Conservation (phyloP, 179 eudicot genomes). For the Sideroxylon spinosum region DNA sequence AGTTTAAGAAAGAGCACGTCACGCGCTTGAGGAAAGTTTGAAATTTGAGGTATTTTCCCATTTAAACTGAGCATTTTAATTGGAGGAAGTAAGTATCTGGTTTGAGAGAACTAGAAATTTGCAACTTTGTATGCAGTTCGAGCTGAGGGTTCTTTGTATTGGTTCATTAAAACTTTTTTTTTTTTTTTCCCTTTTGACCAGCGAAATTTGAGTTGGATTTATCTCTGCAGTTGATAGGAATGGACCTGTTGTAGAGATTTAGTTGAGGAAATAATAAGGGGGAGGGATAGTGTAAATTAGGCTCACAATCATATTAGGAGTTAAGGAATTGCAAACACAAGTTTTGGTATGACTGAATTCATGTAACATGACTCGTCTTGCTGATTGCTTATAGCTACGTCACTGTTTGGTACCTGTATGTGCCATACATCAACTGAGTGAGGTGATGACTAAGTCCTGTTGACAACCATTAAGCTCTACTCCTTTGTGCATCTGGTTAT, state of each 20-base stretch:
- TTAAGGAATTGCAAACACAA: not conserved
- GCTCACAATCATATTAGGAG: not conserved
- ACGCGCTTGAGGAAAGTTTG: not conserved
- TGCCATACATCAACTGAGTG: not conserved
- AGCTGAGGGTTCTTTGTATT: conserved; percentile 1
- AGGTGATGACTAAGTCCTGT: not conserved
- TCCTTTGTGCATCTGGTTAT: not conserved
- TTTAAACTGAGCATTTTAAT: not conserved
- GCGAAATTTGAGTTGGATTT: not conserved
- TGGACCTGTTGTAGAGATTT: not conserved
- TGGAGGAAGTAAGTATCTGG: conserved; percentile 1
- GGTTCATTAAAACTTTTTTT: not conserved
- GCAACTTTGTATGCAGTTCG: conserved; percentile 2
- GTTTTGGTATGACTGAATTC: not conserved
- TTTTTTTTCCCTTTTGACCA: not conserved
- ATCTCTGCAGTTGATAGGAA: not conserved
- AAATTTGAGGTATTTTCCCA: not conserved
- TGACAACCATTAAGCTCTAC: not conserved
- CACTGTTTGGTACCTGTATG: too few relatives aligned
- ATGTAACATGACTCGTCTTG: not conserved
- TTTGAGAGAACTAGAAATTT: not conserved
- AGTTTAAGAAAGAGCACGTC: not conserved
- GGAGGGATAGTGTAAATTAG: not conserved
- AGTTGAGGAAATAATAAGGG: not conserved
- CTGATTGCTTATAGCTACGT: not conserved